These are phyloP conservation scores for Sophora flavescens DNA, from an alignment of 306 rosid genomes.

Conservation along the genomic window DNA sequence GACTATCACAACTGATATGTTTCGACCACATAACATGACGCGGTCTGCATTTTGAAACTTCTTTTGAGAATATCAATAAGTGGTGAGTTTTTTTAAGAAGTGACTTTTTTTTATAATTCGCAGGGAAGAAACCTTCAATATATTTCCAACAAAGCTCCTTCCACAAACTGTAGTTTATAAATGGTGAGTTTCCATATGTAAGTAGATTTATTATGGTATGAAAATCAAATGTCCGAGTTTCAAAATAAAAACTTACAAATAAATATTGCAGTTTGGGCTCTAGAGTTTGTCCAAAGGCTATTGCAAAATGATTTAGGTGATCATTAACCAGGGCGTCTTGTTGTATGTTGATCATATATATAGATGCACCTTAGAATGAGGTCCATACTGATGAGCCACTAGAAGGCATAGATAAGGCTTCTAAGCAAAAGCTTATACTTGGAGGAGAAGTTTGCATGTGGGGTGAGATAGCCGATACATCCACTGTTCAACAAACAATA, in stretches of 20 bases:
- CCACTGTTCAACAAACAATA: conserved; percentile 85
- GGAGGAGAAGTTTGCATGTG: conserved; percentile 99
- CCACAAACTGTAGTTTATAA: conserved; percentile 88
- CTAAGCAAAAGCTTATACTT: conserved; percentile 78
- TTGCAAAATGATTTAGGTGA: conserved; percentile 87
- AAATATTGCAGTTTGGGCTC: conserved; percentile 71
- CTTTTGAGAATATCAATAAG: not conserved
- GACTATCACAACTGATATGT: not conserved
- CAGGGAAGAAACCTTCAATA: conserved; percentile 98
- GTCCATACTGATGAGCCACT: conserved; percentile 81
- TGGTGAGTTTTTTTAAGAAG: conserved; percentile 3
- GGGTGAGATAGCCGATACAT: conserved; percentile 87
- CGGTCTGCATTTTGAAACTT: no score
- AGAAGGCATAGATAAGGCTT: conserved; percentile 65
- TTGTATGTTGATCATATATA: conserved; percentile 89
- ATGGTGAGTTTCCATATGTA: conserved; percentile 68
- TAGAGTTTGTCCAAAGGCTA: conserved; percentile 89
- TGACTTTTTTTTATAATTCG: conserved; percentile 37
- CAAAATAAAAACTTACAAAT: conserved; percentile 14
- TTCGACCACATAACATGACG: no score
- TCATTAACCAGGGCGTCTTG: conserved; percentile 84
- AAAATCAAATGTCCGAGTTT: conserved; percentile 33
- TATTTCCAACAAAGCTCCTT: conserved; percentile 76
- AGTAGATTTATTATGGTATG: conserved; percentile 28
- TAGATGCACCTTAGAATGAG: conserved; percentile 87